A percentile compares a stretch with the other conserved stretches of the same genome.
These are phyloP conservation scores for Leptographium lundbergii DNA, from an alignment of 2,329 filamentous ascomycete species.

Conservation along the genomic window DNA sequence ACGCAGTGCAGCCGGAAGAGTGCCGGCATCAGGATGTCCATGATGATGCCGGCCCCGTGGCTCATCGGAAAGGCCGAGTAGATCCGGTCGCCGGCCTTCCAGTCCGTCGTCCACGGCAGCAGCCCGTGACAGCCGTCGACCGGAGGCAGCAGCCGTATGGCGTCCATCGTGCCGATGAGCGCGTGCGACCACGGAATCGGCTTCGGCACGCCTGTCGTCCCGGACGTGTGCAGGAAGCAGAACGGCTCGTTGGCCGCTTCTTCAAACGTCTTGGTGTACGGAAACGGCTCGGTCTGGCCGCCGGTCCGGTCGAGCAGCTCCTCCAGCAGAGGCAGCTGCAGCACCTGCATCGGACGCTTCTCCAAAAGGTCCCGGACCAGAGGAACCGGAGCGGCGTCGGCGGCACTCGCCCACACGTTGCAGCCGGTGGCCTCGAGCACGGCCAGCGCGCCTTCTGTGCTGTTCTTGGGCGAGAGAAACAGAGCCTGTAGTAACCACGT, in stretches of 20 bases:
- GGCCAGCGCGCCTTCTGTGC: not conserved
- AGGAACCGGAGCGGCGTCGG: not conserved
- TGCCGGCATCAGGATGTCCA: slow-evolving; percentile 3
- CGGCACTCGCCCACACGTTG: not conserved
- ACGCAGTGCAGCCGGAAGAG: not conserved
- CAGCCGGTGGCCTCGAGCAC: slow-evolving; percentile 1
- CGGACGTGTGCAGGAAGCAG: slow-evolving; percentile 30
- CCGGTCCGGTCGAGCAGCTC: not conserved
- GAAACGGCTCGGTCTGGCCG: not conserved
- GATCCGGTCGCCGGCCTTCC: not conserved
- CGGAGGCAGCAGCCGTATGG: not conserved
- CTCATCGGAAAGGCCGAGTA: slow-evolving; percentile 23
- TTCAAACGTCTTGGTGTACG: slow-evolving; percentile 14
- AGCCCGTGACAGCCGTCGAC: slow-evolving; percentile 1
- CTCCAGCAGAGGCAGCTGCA: not conserved
- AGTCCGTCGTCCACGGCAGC: slow-evolving; percentile 1
- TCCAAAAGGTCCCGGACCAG: not conserved
- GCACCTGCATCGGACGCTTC: not conserved
- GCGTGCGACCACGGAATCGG: slow-evolving; percentile 22
- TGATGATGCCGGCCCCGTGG: slow-evolving; percentile 14
- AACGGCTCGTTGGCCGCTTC: slow-evolving; percentile 28
- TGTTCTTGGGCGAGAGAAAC: slow-evolving; percentile 1
- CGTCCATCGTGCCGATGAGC: not conserved
- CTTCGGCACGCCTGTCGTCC: slow-evolving; percentile 32
- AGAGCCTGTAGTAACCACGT: not conserved